A percentile compares a stretch with the other conserved stretches of the same genome.
Conservation (phyloP, 2,329 filamentous ascomycete genomes). For the Paecilomyces fulvus region DNA sequence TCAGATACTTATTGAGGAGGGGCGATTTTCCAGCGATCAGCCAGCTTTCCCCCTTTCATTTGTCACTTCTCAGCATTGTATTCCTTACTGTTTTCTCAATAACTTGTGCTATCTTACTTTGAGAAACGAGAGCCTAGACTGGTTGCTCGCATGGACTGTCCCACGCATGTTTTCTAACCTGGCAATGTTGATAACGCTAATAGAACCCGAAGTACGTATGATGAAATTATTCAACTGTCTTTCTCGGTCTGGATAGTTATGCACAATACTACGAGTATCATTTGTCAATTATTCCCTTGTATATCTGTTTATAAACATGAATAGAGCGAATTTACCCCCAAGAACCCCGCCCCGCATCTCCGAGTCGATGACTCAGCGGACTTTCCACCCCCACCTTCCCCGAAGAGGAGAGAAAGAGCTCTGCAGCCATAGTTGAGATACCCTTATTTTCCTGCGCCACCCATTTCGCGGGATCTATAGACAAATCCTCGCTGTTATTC, state of each 20-base stretch:
- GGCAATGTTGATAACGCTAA: neutral
- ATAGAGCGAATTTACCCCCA: neutral
- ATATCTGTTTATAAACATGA: neutral
- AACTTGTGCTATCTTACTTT: neutral
- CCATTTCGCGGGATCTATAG: neutral
- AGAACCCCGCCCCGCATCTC: neutral
- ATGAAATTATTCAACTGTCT: neutral
- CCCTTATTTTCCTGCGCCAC: neutral
- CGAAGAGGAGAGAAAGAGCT: neutral
- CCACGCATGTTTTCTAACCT: neutral
- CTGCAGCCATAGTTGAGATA: neutral
- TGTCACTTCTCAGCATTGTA: neutral
- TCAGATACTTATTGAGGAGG: neutral
- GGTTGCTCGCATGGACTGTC: neutral
- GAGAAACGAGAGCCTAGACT: neutral
- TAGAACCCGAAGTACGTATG: neutral
- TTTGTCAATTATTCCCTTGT: neutral
- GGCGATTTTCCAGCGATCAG: neutral
- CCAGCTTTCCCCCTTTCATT: neutral
- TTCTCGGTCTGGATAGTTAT: neutral
- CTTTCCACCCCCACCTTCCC: neutral
- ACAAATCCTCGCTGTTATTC: neutral
- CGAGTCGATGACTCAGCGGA: neutral
- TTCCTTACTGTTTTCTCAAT: neutral
- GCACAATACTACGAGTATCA: neutral